These are phyloP conservation scores for Phytophthora sansomeana DNA, from an alignment of 352 stramenopile species.

Conservation along the genomic window DNA sequence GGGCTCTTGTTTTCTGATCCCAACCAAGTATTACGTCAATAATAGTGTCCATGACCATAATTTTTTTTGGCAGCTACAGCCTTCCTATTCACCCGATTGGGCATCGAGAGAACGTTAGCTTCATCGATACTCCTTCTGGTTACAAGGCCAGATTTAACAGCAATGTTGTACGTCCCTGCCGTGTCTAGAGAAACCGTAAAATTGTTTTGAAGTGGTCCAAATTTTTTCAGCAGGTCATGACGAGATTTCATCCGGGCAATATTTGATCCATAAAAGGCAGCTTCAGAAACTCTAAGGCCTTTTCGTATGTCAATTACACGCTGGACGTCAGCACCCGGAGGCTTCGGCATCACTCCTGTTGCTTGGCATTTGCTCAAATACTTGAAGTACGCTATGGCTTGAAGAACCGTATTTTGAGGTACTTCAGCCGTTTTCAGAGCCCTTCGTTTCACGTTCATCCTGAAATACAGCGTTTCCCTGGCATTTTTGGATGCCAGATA, in stretches of 20 bases:
- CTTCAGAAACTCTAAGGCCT: conserved; percentile 24
- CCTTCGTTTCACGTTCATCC: conserved; percentile 20
- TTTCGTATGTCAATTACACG: conserved; percentile 28
- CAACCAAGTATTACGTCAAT: conserved; percentile 30
- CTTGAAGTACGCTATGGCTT: conserved; percentile 26
- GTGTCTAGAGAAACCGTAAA: no score
- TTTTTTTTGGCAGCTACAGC: conserved; percentile 25
- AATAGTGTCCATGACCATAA: conserved; percentile 27
- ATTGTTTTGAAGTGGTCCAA: conserved; percentile 33
- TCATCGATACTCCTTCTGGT: background rate
- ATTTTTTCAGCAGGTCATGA: conserved; percentile 32
- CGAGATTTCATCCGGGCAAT: no score
- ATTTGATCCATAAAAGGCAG: no score
- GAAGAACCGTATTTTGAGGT: background rate
- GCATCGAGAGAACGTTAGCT: background rate
- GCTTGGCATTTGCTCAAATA: background rate
- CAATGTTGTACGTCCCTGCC: no score
- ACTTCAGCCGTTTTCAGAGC: conserved; percentile 16
- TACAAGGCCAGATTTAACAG: background rate
- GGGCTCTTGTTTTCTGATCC: conserved; percentile 1
- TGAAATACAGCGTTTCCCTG: conserved; percentile 30
- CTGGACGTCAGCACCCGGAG: conserved; percentile 2
- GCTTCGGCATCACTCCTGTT: background rate
- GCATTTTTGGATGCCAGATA: no score
- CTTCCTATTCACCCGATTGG: conserved; percentile 6